Evolutionary conservation across 805 yeast species (phyloP).

Genomic region (Metschnikowia shivogae): DNA sequence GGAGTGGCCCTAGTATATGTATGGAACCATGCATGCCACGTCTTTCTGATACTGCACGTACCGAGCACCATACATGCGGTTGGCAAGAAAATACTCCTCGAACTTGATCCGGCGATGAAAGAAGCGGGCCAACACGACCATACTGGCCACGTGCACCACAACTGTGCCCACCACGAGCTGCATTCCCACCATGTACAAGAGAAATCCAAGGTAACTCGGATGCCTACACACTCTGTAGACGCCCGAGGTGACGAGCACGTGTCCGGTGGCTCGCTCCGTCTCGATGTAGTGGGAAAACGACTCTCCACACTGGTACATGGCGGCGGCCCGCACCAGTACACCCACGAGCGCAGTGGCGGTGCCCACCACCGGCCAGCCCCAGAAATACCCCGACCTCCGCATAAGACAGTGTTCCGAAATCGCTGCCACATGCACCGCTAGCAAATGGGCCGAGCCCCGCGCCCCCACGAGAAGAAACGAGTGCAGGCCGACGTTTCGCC

Average conservation of each 20-base stretch:
- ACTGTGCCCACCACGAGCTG: conserved; percentile 26
- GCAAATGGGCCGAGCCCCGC: conserved; percentile 28
- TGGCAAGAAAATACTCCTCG: conserved; percentile 32
- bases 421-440: conserved; percentile 25
- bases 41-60: conserved; percentile 23
- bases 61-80: conserved; percentile 24
- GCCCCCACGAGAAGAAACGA: conserved; percentile 36
- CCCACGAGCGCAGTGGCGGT: conserved; percentile 20
- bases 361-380: conserved; percentile 14
- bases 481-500: conserved; percentile 20
- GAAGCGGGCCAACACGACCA: conserved; percentile 22
- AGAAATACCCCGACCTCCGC: conserved; percentile 1
- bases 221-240: conserved; percentile 30
- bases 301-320: conserved; percentile 33
- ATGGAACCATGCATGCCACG: conserved; percentile 30
- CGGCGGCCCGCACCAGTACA: conserved; percentile 22
- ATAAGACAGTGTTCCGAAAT: conserved; percentile 22
- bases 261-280: conserved; percentile 2
- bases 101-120: conserved; percentile 28
- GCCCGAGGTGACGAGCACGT: conserved; percentile 29
- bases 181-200: conserved; percentile 29
- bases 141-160: conserved; percentile 15
- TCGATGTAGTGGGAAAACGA: conserved; percentile 34
- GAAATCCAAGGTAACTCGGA: conserved; percentile 39
- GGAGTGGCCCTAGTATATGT: conserved; percentile 10